Evolutionary conservation across 495 filamentous ascomycete species (phyloP).

Genomic region (Aspergillus panamensis): DNA sequence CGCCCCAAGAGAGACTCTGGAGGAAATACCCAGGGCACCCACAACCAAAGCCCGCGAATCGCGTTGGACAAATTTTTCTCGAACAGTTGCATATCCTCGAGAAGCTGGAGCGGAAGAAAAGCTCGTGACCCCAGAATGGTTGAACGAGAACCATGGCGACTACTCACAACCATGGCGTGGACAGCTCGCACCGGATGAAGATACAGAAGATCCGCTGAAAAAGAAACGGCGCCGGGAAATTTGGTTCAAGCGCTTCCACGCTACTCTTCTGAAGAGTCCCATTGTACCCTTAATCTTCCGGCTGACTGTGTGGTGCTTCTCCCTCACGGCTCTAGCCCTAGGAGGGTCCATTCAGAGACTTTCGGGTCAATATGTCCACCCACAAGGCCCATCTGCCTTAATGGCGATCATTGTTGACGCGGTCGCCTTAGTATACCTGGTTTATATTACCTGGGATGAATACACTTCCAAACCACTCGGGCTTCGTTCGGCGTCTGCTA

Average conservation of each 20-base stretch:
- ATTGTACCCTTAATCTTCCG: constrained; percentile 83
- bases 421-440: constrained; percentile 80
- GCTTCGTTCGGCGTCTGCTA: constrained; percentile 73
- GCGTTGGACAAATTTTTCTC: constrained; percentile 59
- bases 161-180: constrained; percentile 58
- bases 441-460: constrained; percentile 95
- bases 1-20: constrained; percentile 13
- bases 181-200: constrained; percentile 30
- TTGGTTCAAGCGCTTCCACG: constrained; percentile 55
- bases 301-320: constrained; percentile 76
- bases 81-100: constrained; percentile 51
- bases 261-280: constrained; percentile 67
- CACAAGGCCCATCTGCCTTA: constrained; percentile 68
- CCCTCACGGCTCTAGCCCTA: constrained; percentile 74
- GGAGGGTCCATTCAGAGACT: constrained; percentile 69
- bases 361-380: constrained; percentile 41
- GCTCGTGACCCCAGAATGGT: constrained; percentile 55
- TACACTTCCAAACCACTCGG: constrained; percentile 92
- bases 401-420: constrained; percentile 91
- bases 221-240: constrained; percentile 44
- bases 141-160: constrained; percentile 53
- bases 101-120: constrained; percentile 45
- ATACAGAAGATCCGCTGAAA: constrained; percentile 48
- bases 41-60: constrained; percentile 42
- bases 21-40: constrained; percentile 17